Evolutionary conservation across 805 yeast species (phyloP).

Genomic region (Kodamaea laetipori): DNA sequence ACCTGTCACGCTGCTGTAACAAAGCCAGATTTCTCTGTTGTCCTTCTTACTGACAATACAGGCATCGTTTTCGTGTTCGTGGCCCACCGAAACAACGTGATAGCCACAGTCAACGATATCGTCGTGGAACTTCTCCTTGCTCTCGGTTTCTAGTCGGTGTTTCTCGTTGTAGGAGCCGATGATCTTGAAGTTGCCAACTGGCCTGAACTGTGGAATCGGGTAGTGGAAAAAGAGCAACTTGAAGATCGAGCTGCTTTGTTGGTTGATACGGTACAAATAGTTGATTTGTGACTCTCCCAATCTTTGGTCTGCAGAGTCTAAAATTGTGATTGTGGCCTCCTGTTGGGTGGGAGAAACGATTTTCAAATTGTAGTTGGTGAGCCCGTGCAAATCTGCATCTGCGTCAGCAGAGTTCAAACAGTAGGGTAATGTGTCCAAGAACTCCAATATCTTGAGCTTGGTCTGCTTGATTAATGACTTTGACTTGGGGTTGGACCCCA

Average conservation of each 20-base stretch:
- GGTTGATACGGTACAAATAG: conserved; percentile 31
- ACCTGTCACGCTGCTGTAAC: conserved; percentile 43
- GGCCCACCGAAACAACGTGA: conserved; percentile 42
- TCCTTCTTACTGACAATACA: conserved; percentile 32
- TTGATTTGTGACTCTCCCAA: conserved; percentile 38
- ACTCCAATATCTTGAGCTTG: conserved; percentile 24
- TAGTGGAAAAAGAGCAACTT: conserved; percentile 42
- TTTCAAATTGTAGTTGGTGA: conserved; percentile 39
- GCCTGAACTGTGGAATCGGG: conserved; percentile 46
- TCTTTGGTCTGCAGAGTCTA: conserved; percentile 34
- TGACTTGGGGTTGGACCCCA: conserved; percentile 6
- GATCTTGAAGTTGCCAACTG: conserved; percentile 38
- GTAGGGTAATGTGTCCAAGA: conserved; percentile 37
- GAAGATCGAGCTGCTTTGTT: conserved; percentile 16
- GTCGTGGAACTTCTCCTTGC: conserved; percentile 31
- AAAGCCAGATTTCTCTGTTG: conserved; percentile 33
- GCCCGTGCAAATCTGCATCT: conserved; percentile 31
- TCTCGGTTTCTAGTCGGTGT: conserved; percentile 32
- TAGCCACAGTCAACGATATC: conserved; percentile 40
- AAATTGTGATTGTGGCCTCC: conserved; percentile 32
- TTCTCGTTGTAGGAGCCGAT: conserved; percentile 43
- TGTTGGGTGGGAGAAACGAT: conserved; percentile 18
- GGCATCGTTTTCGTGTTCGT: conserved; percentile 48
- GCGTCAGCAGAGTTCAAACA: conserved; percentile 32
- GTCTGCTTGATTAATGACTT: conserved; percentile 7